Conservation (phyloP, 2,329 filamentous ascomycete species). For the Fusarium xylarioides region DNA sequence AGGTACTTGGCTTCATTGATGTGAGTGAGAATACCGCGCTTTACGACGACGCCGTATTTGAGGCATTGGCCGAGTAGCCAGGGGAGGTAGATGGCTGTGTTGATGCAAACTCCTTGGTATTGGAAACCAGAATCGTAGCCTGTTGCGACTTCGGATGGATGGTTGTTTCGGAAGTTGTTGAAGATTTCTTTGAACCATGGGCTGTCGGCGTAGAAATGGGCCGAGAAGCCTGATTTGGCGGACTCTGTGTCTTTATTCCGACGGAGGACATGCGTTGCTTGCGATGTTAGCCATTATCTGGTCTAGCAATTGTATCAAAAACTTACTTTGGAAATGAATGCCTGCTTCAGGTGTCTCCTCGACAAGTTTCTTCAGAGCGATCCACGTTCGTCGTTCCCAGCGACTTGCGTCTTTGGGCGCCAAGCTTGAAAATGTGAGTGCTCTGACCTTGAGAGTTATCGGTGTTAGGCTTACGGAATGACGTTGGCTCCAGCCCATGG, state of each 20-base stretch:
- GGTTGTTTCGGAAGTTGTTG: constrained; percentile 73
- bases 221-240: constrained; percentile 7
- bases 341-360: constrained; percentile 78
- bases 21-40: constrained; percentile 70
- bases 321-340: constrained; percentile 77
- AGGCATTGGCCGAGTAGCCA: constrained; percentile 86
- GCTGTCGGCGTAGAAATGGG: constrained; percentile 56
- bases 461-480: constrained; percentile 65
- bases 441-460: accelerated
- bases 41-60: constrained; percentile 74
- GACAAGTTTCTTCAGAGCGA: constrained; percentile 66
- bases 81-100: constrained; percentile 85
- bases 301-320: accelerated
- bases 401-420: constrained; percentile 49
- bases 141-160: constrained; percentile 64
- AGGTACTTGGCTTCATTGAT: constrained; percentile 70
- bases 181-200: constrained; percentile 80
- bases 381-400: constrained; percentile 73
- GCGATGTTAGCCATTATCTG: too few relatives aligned
- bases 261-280: constrained; percentile 60
- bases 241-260: constrained; percentile 71
- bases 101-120: constrained; percentile 91
- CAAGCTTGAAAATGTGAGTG: constrained; percentile 44
- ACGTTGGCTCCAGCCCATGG: constrained; percentile 90
- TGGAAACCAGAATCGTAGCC: constrained; percentile 76